Evolutionary conservation across 108 stramenopile genomes (phyloP).

Genomic region (Bacterosira constricta): DNA sequence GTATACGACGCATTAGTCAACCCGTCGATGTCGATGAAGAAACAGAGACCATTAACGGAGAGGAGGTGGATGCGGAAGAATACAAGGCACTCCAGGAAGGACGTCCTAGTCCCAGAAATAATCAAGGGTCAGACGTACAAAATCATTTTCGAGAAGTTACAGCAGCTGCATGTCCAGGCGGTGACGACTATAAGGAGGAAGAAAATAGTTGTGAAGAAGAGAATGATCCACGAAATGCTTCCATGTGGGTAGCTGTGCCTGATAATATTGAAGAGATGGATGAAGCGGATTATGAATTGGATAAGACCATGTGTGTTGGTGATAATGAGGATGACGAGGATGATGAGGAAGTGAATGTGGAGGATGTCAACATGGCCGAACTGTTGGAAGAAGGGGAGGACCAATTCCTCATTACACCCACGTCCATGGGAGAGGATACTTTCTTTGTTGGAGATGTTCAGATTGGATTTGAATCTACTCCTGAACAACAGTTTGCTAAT

Average conservation of each 20-base stretch:
- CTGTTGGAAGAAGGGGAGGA: not conserved
- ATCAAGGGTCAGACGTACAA: not conserved
- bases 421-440: constrained; percentile 1
- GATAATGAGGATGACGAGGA: constrained; percentile 5
- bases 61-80: constrained; percentile 8
- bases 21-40: constrained; percentile 39
- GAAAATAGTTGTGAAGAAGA: constrained; percentile 9
- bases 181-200: not conserved
- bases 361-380: constrained; percentile 24
- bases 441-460: constrained; percentile 28
- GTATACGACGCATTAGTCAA: not conserved
- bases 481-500: not conserved
- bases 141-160: not conserved
- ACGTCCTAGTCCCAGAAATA: not conserved
- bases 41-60: constrained; percentile 1
- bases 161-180: not conserved
- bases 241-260: constrained; percentile 43
- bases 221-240: constrained; percentile 23
- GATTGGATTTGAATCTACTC: not conserved
- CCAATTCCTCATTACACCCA: not conserved
- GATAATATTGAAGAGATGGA: constrained; percentile 2
- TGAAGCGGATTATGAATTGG: not conserved
- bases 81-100: not conserved
- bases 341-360: constrained; percentile 25
- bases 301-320: constrained; percentile 8